Evolutionary conservation across 2,329 filamentous ascomycete genomes (phyloP).

Genomic region (Pseudodiploospora longispora): DNA sequence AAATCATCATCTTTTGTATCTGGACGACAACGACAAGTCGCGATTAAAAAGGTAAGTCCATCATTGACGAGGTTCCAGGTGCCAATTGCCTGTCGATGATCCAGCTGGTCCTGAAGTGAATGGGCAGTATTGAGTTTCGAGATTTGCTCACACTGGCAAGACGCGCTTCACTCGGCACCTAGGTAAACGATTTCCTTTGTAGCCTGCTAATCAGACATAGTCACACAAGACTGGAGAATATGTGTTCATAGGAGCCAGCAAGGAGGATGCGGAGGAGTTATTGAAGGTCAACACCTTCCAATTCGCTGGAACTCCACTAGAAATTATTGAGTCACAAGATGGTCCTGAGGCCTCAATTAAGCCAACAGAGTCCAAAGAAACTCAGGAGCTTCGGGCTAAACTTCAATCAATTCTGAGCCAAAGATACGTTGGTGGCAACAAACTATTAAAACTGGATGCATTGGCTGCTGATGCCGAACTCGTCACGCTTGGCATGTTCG

Average conservation of each 20-base stretch:
- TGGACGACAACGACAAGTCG: conserved; percentile 40
- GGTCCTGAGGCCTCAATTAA: conserved; percentile 24
- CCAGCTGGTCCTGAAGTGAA: conserved; percentile 7
- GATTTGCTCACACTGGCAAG: not conserved
- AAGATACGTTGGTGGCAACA: conserved; percentile 63
- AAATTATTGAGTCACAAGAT: conserved; percentile 44
- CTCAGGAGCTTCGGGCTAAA: conserved; percentile 57
- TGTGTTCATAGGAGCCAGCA: conserved; percentile 58
- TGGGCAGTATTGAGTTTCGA: conserved; percentile 4
- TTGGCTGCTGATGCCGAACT: conserved; percentile 67
- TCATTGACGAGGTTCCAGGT: conserved; percentile 24
- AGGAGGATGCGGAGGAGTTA: conserved; percentile 56
- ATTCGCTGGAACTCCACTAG: conserved; percentile 59
- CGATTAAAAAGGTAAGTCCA: conserved; percentile 70
- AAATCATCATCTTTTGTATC: conserved; percentile 53
- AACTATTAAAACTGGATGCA: conserved; percentile 75
- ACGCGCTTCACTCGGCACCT: conserved; percentile 7
- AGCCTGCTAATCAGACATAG: conserved; percentile 63
- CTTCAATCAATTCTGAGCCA: conserved; percentile 63
- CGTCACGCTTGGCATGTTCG: conserved; percentile 67
- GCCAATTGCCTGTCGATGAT: conserved; percentile 6
- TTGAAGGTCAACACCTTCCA: conserved; percentile 59
- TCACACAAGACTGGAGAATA: conserved; percentile 61
- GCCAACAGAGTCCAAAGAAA: conserved; percentile 40
- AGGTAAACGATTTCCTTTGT: conserved; percentile 25